Evolutionary conservation across 768 basidiomycete genomes (phyloP).

Genomic region (Serpula lacrymans): DNA sequence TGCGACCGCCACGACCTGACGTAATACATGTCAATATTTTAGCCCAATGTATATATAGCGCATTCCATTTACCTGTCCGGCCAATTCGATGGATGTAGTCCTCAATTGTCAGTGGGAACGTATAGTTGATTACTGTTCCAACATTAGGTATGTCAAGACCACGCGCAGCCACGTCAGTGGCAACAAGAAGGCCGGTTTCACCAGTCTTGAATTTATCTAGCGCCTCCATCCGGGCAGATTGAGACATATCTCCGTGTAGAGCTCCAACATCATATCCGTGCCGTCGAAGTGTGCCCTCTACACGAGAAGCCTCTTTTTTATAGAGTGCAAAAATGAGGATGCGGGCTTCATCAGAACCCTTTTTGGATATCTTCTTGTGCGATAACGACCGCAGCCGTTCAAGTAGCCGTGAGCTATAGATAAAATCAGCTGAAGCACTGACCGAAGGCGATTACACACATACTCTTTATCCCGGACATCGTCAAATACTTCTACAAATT

Average conservation of each 20-base stretch:
- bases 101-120: constrained; percentile 96
- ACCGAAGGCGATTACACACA: constrained; percentile 21
- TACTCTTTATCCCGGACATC: constrained; percentile 85
- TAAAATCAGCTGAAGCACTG: background rate
- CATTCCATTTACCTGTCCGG: constrained; percentile 61
- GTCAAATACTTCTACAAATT: constrained; percentile 89
- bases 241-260: constrained; percentile 89
- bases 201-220: constrained; percentile 87
- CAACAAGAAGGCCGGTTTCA: constrained; percentile 77
- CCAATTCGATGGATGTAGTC: constrained; percentile 91
- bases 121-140: constrained; percentile 91
- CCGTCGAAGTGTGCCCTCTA: constrained; percentile 72
- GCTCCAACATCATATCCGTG: constrained; percentile 78
- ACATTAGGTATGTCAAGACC: constrained; percentile 98
- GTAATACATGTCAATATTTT: background rate
- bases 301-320: constrained; percentile 94
- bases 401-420: constrained; percentile 54
- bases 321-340: constrained; percentile 93
- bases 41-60: constrained; percentile 2
- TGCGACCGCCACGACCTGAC: constrained; percentile 83
- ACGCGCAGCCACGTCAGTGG: constrained; percentile 96
- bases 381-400: constrained; percentile 50
- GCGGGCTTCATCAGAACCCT: constrained; percentile 52
- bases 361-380: constrained; percentile 59
- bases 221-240: constrained; percentile 78